Conservation (phyloP, 1,284 basidiomycete species). For the Tilletia walkeri region DNA sequence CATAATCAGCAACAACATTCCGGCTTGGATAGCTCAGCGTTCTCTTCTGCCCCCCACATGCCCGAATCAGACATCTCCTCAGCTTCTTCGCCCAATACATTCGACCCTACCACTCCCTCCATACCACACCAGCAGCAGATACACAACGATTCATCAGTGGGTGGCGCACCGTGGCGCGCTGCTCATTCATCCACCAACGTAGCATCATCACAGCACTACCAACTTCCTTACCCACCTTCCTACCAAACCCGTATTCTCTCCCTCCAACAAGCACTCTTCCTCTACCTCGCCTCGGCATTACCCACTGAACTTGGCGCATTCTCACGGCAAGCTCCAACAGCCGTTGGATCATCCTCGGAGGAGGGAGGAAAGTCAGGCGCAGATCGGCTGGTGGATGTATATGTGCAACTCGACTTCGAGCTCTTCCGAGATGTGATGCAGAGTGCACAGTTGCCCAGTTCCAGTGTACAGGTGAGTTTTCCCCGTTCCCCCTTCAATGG, state of each 20-base stretch:
- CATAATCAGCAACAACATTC: no score
- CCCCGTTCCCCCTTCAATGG: no score
- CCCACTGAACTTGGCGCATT: background rate
- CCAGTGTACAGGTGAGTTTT: conserved; percentile 2
- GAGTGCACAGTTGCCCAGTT: background rate
- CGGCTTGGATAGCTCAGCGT: no score
- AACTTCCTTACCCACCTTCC: background rate
- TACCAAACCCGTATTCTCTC: background rate
- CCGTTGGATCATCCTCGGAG: no score
- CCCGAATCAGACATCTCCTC: background rate
- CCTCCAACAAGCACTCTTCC: background rate
- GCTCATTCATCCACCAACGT: no score
- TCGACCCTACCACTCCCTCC: background rate
- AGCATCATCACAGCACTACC: background rate
- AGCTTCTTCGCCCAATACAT: background rate
- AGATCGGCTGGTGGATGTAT: background rate
- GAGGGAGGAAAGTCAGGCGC: no score
- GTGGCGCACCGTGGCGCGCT: no score
- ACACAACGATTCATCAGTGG: background rate
- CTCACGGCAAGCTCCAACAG: no score
- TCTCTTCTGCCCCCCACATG: background rate
- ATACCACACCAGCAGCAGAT: background rate
- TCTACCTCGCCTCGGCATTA: background rate
- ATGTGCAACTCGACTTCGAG: background rate
- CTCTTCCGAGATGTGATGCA: conserved; percentile 6